Percentiles rank a stretch among this genome's conserved stretches.
Conservation (phyloP, 2,329 filamentous ascomycete species). For the Xylaria sp. region DNA sequence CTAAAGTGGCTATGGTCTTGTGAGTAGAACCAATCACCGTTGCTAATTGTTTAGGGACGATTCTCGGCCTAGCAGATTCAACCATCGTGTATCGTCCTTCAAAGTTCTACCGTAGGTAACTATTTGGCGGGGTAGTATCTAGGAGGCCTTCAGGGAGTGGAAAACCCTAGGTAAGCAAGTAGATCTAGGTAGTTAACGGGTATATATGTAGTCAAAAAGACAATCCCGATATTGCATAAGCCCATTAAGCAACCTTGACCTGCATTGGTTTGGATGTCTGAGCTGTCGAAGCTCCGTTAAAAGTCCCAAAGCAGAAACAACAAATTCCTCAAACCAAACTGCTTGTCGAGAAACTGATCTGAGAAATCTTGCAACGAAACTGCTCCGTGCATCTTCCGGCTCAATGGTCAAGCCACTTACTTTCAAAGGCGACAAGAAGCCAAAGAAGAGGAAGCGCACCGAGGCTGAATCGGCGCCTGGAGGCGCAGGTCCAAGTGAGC, state of each 20-base stretch:
- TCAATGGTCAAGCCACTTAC: conserved; percentile 86
- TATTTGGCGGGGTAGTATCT: conserved; percentile 20
- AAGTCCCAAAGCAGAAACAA: neutral
- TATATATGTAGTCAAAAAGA: neutral
- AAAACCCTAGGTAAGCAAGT: no score
- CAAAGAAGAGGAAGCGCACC: conserved; percentile 87
- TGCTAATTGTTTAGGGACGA: no score
- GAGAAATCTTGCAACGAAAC: neutral
- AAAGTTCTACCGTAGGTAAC: neutral
- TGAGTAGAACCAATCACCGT: conserved; percentile 20
- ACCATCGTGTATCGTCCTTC: neutral
- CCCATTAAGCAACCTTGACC: neutral
- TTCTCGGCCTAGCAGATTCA: neutral
- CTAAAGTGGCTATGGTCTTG: conserved; percentile 18
- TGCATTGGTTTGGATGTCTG: neutral
- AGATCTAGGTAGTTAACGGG: neutral
- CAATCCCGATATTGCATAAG: neutral
- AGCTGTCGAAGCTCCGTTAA: neutral
- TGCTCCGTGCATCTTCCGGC: neutral
- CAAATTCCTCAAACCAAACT: neutral
- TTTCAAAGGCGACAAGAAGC: conserved; percentile 98
- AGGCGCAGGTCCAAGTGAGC: conserved; percentile 51
- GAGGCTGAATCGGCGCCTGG: conserved; percentile 50
- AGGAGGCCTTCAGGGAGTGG: neutral
- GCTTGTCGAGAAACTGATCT: neutral